Evolutionary conservation across 1,284 basidiomycete species (phyloP), one percentile per base, ranked within the genome.

Genomic region (Pholiota adiposa): DNA sequence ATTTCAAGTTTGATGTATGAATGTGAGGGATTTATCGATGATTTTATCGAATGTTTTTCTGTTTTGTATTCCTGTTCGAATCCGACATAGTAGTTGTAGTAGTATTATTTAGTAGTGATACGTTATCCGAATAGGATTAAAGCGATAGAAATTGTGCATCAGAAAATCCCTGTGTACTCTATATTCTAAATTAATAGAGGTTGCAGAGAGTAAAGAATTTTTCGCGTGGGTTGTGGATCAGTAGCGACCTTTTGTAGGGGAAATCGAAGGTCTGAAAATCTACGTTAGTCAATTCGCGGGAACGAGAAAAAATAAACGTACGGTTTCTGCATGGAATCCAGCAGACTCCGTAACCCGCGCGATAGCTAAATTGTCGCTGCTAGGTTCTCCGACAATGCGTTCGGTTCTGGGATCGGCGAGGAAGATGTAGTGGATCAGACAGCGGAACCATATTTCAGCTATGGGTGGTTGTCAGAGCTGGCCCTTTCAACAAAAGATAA

Each of bases 381-480:
- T 79, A 0, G 83, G 84, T 65, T 85, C 83, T 46, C 79, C 80
- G 27, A 82, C 63, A 19, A 82, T 74, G 21, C 79, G 72, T 14
- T 75, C 65, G 2, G 83, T 83, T 34, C 83, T 73, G 2, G 79
- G 72, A 52, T 85, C 84, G 1, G 74, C 72, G 19, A 83, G 72
- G 73, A 85, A 84, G 51, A 77, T 71, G 66, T 78, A 80, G 65
- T 84, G 84, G 18, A 72, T 71, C 41, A 84, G 66, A 4, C 77
- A 78, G 1, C 77, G 70, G 40, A 82, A 61, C 81, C 82, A 83
- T 3, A 77, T 73, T 60, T 74, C 75, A n/a, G 81, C 80, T 79
- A 65, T 43, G 7, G 4, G 0, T 8, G 16, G 5, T 29, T 56
- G 11, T 27, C 18, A 43, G 14, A 44, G 18, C 2, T 19, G 27